Conservation (phyloP, 768 basidiomycete species). For the Polyporus arcularius region DNA sequence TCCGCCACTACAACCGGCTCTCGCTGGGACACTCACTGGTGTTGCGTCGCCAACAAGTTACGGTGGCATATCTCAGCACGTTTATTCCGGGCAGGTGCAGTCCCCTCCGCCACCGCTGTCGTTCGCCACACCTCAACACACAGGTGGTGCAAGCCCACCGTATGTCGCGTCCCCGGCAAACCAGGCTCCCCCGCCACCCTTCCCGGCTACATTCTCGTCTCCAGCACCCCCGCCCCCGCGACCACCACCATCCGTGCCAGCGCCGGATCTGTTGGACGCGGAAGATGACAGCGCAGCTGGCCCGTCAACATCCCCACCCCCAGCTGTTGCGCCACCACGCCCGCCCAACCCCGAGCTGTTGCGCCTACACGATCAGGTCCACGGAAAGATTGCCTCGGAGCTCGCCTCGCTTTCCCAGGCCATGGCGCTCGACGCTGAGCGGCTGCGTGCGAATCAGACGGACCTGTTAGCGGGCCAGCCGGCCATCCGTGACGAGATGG, state of each 20-base stretch:
- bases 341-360: constrained; percentile 91
- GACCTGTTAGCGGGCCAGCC: constrained; percentile 91
- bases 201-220: constrained; percentile 10
- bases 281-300: constrained; percentile 36
- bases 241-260: constrained; percentile 29
- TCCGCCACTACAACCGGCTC: constrained; percentile 16
- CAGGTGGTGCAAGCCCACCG: constrained; percentile 21
- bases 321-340: constrained; percentile 58
- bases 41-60: neutral
- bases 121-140: constrained; percentile 26
- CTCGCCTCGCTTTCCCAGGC: constrained; percentile 69
- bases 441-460: constrained; percentile 75
- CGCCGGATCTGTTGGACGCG: constrained; percentile 61
- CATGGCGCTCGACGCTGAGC: constrained; percentile 65
- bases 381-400: constrained; percentile 72
- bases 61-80: neutral
- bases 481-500: constrained; percentile 96
- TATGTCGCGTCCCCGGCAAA: constrained; percentile 26
- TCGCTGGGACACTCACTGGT: constrained; percentile 3
- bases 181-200: constrained; percentile 15
- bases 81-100: constrained; percentile 11
- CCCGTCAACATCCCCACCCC: constrained; percentile 29
- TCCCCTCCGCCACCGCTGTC: constrained; percentile 31
- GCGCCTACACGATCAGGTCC: constrained; percentile 73
- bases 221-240: constrained; percentile 17